A percentile compares a stretch with the other conserved stretches of the same genome.
Evolutionary conservation across 1,139 yeast genomes (phyloP).

Genomic region (Debaryomycetaceae sp.): DNA sequence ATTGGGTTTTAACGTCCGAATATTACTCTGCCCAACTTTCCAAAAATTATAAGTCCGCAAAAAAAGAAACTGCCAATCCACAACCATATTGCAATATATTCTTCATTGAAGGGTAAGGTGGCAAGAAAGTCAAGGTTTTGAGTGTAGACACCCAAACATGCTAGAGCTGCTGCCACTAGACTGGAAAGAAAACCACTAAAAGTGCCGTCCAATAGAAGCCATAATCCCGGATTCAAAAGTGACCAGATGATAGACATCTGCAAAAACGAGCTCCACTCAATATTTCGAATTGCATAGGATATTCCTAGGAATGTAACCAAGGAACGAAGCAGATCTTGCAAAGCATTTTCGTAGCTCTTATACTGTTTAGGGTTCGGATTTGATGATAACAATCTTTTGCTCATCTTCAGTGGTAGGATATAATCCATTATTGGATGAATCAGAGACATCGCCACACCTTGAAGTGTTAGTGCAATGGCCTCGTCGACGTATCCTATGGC

Average conservation of each 20-base stretch:
- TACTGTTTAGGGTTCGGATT: constrained; percentile 29
- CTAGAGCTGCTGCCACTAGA: constrained; percentile 35
- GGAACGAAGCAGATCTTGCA: constrained; percentile 49
- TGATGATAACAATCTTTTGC: constrained; percentile 26
- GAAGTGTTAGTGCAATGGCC: constrained; percentile 27
- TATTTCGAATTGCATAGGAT: constrained; percentile 75
- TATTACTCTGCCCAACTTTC: constrained; percentile 64
- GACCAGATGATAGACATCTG: constrained; percentile 79
- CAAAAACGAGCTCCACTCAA: constrained; percentile 73
- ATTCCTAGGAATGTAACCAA: constrained; percentile 79
- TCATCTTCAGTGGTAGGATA: constrained; percentile 33
- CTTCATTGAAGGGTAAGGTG: constrained; percentile 14
- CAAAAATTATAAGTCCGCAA: constrained; percentile 66
- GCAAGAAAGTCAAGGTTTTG: constrained; percentile 23
- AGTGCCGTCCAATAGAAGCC: constrained; percentile 80
- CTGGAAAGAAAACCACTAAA: constrained; percentile 58
- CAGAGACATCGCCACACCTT: constrained; percentile 64
- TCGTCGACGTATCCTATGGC: constrained; percentile 16
- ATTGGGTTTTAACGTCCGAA: constrained; percentile 14
- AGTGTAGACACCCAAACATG: constrained; percentile 34
- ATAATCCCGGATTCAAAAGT: constrained; percentile 69
- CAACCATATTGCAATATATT: constrained; percentile 38
- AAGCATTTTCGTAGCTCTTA: constrained; percentile 22
- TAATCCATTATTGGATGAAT: constrained; percentile 61
- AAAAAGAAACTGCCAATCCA: constrained; percentile 64